Base-by-base conservation (phyloP, 2,329 filamentous ascomycete genomes). In the Aureobasidium zeae region DNA sequence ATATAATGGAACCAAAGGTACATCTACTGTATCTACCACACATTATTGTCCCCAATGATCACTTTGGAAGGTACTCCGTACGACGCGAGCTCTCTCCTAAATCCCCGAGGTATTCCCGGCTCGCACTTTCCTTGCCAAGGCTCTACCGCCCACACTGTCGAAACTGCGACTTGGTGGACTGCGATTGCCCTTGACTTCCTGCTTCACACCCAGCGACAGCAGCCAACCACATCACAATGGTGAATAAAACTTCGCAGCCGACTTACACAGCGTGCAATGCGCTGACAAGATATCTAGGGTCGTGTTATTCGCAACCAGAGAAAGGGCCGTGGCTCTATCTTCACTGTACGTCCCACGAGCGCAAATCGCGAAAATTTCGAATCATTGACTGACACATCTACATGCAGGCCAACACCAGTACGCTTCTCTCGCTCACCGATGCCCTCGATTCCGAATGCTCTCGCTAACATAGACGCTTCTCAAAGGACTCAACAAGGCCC, bases 401-500 rank as follows among this genome's bases (percentile, higher is more conserved):
- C 44, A 38, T 46, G 44, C 49, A 52, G 48, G 46, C 44, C 44
- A 33, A 47, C 47, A 49, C 44, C 44, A 49, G 44, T 49, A 47
- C 32, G 47, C 35, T 30, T 31, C 12, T 22, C 29, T 20, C 29
- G 12, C 16, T 26, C 29, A 19, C 8, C 35, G 29, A 28, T 17
- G 12, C 17, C 35, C 28, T 30, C 31, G 13, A 41, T 15, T 8
- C 29, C 44, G 39, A 29, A 43, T 19, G 25, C 22, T 33, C 15
- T 30, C 39, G 17, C 39, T 43, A 13, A 43, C 30, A 29, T 43
- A 33, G 13, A 38, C 26, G 25, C 32, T 45, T 13, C 77, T 84
- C 73, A 87, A 83, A 72, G 83, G 84, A 72, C 80, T 96, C 66
- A 89, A 91, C 77, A 95, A 96, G 81, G 79, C 82, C 54, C 84